Evolutionary conservation across 345 rosid species (phyloP).

Genomic region (Hypericum perforatum): DNA sequence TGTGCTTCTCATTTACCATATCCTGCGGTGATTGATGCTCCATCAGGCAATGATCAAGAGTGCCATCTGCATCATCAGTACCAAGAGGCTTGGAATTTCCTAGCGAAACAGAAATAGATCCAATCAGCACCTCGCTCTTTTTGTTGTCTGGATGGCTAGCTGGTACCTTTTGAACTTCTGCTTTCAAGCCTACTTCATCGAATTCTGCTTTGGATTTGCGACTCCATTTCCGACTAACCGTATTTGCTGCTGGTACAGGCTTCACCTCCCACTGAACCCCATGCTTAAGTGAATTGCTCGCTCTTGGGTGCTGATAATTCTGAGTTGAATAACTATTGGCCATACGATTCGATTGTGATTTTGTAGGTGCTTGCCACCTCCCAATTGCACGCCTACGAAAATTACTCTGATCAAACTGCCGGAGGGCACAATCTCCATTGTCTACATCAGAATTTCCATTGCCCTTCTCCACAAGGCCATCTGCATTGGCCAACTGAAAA

Average conservation of each 20-base stretch:
- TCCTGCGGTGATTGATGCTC: constrained; percentile 38
- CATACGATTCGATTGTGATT: constrained; percentile 32
- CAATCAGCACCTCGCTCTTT: constrained; percentile 56
- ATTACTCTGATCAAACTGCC: constrained; percentile 21
- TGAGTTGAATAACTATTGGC: constrained; percentile 36
- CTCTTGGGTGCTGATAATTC: constrained; percentile 33
- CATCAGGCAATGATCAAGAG: constrained; percentile 22
- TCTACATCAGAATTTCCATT: constrained; percentile 26
- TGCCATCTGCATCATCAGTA: constrained; percentile 22
- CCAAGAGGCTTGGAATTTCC: constrained; percentile 30
- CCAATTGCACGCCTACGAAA: constrained; percentile 20
- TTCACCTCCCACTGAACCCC: constrained; percentile 38
- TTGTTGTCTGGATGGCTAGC: constrained; percentile 34
- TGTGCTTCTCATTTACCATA: constrained; percentile 26
- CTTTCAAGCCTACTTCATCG: constrained; percentile 28
- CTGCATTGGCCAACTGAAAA: constrained; percentile 21
- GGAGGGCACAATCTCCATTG: constrained; percentile 28
- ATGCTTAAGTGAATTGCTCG: constrained; percentile 42
- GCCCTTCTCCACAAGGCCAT: constrained; percentile 25
- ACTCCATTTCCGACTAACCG: constrained; percentile 63
- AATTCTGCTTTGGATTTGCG: constrained; percentile 43
- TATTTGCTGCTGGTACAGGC: constrained; percentile 23
- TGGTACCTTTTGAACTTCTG: constrained; percentile 32
- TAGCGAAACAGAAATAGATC: constrained; percentile 67
- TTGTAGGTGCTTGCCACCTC: constrained; percentile 30